phyloP scores from a whole-genome alignment of 129 eudicot genomes.

The Flaveria brownii region DNA sequence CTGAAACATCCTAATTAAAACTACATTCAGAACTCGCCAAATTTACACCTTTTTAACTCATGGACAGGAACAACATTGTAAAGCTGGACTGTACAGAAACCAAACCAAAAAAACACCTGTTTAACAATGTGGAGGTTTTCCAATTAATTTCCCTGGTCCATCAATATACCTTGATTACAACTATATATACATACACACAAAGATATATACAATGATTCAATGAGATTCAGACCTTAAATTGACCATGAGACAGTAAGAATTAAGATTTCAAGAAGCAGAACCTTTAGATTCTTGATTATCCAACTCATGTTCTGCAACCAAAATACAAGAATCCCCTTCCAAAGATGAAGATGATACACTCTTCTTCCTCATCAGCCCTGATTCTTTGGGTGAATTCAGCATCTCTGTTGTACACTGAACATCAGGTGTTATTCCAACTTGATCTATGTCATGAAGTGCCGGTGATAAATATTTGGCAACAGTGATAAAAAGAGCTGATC shows the following conservation, averaged over 20 bases:
- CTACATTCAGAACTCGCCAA: too few species aligned
- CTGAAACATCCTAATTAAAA: too few species aligned
- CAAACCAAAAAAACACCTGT: not conserved
- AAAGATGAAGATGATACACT: conserved; percentile 44
- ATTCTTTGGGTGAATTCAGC: conserved; percentile 53
- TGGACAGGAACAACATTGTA: too few species aligned
- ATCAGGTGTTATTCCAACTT: conserved; percentile 90
- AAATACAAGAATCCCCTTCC: conserved; percentile 89
- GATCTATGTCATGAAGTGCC: conserved; percentile 82
- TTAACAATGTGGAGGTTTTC: conserved; percentile 3
- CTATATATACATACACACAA: not conserved
- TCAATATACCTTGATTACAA: conserved; percentile 26
- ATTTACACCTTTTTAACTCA: too few species aligned
- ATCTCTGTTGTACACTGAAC: conserved; percentile 82
- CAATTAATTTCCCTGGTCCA: conserved; percentile 1
- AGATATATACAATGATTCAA: conserved; percentile 18
- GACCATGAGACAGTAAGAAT: conserved; percentile 18
- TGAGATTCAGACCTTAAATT: conserved; percentile 14
- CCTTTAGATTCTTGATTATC: conserved; percentile 77
- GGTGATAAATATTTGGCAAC: conserved; percentile 96
- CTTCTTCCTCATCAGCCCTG: conserved; percentile 43
- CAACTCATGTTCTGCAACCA: conserved; percentile 93
- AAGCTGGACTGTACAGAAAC: too few species aligned
- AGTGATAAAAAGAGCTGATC: conserved; percentile 88
- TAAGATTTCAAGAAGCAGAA: conserved; percentile 65